Evolutionary conservation across 768 basidiomycete genomes (phyloP), one percentile per base, ranked within the genome.

Genomic region (Tylopilus plumbeoviolaceoides): DNA sequence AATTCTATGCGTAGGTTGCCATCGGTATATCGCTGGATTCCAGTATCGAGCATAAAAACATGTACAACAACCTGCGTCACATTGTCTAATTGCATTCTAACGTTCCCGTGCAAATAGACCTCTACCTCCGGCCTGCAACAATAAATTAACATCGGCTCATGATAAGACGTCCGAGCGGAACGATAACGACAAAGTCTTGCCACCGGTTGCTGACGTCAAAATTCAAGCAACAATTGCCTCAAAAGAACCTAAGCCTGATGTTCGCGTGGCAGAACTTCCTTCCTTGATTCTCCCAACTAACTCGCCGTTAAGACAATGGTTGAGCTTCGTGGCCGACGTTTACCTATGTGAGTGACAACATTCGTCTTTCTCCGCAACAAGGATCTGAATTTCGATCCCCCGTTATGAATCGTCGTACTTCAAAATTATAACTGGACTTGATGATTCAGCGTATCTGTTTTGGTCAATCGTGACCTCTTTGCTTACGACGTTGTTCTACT

Each of bases 391-490:
- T 44, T 10, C 20, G 20, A 40, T 17, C 18, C 7, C 39, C 9
- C 5, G 3, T 12, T 27, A 27, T 28, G 40, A 12, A 14, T 33
- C 14, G 31, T 39, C 3, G 12, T 23, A 27, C 44, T 12, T 36
- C 31, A 17, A 44, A 54, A 8, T n/a, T 23, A 2, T 9, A 20
- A 42, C 17, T 20, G 25, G 50, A 54, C 14, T 3, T 28, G 23
- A 48, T 46, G 30, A 30, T 30, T 8, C 51, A 91, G 89, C 87
- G 5, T 91, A 84, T 63, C 73, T 87, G 17, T 90, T 86, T 68
- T 91, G 89, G 88, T 88, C 91, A 1, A 77, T 89, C 44, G 83
- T 89, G 65, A 94, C 92, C 1, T 78, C 83, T 4, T 80, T 93
- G 18, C 79, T 85, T 7, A 84, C 87, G 1, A 83, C 88, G 4